Conservation (phyloP, 208 protist genomes). For the Crithidia fasciculata region DNA sequence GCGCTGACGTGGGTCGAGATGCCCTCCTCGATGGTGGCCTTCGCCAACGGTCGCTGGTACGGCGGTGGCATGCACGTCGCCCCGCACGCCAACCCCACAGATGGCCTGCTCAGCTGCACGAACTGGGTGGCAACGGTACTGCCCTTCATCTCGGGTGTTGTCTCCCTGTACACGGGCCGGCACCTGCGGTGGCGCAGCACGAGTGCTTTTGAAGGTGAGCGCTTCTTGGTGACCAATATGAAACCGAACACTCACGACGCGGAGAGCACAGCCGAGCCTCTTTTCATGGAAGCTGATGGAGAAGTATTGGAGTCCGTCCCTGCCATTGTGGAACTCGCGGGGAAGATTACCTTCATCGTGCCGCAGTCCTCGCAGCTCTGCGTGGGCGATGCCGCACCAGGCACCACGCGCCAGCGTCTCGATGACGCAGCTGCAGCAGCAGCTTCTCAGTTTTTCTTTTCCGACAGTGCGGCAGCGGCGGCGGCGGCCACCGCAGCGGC, state of each 20-base stretch:
- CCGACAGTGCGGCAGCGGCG: not conserved
- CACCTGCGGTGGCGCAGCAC: constrained; percentile 70
- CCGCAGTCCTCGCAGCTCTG: constrained; percentile 23
- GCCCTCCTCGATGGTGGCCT: constrained; percentile 72
- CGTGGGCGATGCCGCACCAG: constrained; percentile 35
- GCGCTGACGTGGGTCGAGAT: constrained; percentile 62
- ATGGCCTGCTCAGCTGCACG: constrained; percentile 73
- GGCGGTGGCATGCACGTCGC: constrained; percentile 81
- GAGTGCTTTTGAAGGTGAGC: constrained; percentile 66
- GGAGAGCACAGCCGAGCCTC: constrained; percentile 1
- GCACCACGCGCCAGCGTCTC: constrained; percentile 37
- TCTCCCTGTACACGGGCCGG: constrained; percentile 73
- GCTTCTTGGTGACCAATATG: constrained; percentile 54
- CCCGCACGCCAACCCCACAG: constrained; percentile 76
- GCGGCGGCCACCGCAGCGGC: not conserved
- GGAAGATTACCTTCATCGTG: constrained; percentile 56
- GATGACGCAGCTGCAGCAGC: not conserved
- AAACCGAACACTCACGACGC: not conserved
- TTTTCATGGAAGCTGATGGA: constrained; percentile 76
- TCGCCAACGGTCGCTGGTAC: constrained; percentile 85
- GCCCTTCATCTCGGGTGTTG: constrained; percentile 48
- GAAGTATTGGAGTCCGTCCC: constrained; percentile 72
- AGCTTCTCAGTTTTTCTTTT: not conserved
- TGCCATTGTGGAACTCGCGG: constrained; percentile 71
- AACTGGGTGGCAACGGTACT: constrained; percentile 69